Conservation (phyloP, 176 grass and related monocot species). For the Musa itinerans region DNA sequence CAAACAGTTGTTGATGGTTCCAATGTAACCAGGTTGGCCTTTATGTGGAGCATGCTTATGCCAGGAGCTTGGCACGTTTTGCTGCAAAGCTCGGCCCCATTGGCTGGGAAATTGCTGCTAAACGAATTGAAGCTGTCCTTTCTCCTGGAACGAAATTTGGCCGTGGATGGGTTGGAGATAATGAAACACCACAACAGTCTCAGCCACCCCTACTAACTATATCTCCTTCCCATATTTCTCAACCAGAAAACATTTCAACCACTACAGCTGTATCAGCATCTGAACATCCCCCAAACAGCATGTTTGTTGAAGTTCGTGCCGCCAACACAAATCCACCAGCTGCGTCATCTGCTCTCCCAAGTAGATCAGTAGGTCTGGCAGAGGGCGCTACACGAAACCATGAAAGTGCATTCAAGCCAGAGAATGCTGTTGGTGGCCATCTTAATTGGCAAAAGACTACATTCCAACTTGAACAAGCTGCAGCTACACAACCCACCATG, state of each 20-base stretch:
- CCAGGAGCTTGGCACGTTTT: constrained; percentile 71
- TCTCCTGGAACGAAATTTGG: constrained; percentile 63
- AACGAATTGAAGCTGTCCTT: constrained; percentile 45
- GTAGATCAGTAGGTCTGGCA: constrained; percentile 8
- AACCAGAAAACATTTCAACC: constrained; percentile 1
- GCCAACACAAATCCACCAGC: neutral
- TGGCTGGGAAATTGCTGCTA: constrained; percentile 68
- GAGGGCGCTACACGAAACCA: constrained; percentile 10
- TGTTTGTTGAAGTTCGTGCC: neutral
- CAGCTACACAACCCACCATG: constrained; percentile 21
- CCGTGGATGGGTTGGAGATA: constrained; percentile 65
- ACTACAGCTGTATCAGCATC: constrained; percentile 18
- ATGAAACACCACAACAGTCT: constrained; percentile 34
- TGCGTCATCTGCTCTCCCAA: constrained; percentile 18
- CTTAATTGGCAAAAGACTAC: neutral
- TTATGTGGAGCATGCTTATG: constrained; percentile 51
- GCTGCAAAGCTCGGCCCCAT: constrained; percentile 52
- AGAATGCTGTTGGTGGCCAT: constrained; percentile 15
- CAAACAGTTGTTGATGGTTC: neutral
- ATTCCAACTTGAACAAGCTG: constrained; percentile 16
- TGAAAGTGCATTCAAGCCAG: constrained; percentile 22
- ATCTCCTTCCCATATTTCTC: constrained; percentile 20
- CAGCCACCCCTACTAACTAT: constrained; percentile 24
- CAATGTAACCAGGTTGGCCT: constrained; percentile 46
- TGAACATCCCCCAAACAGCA: constrained; percentile 9